A percentile compares a stretch with the other conserved stretches of the same genome.
Evolutionary conservation across 768 basidiomycete species (phyloP).

Genomic region (Serendipita sp.): DNA sequence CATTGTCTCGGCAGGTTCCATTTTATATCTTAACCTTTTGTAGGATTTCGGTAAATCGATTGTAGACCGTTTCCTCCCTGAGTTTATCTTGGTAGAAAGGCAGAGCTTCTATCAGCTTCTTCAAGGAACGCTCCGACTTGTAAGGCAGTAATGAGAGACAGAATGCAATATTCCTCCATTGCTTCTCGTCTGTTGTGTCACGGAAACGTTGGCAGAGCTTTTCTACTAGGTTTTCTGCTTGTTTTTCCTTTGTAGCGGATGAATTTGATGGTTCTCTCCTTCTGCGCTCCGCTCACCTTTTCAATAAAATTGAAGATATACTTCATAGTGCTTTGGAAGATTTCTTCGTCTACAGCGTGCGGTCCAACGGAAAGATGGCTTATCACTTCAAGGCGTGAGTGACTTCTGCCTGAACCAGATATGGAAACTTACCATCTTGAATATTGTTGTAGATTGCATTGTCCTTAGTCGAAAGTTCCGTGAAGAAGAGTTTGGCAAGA

Average conservation of each 20-base stretch:
- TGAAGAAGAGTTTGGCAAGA: conserved; percentile 96
- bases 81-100: conserved; percentile 93
- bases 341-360: conserved; percentile 83
- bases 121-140: conserved; percentile 92
- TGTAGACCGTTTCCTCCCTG: conserved; percentile 70
- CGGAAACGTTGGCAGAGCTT: conserved; percentile 95
- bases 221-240: conserved; percentile 93
- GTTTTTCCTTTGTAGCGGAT: conserved; percentile 57
- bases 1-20: background rate
- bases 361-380: conserved; percentile 83
- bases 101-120: conserved; percentile 86
- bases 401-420: background rate
- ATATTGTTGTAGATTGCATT: conserved; percentile 99
- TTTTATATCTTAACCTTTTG: conserved; percentile 39
- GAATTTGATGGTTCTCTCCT: background rate
- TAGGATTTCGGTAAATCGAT: conserved; percentile 79
- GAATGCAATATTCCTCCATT: conserved; percentile 96
- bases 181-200: conserved; percentile 70
- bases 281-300: conserved; percentile 39
- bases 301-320: conserved; percentile 97
- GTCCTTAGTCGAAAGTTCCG: conserved; percentile 88
- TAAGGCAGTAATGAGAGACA: conserved; percentile 88
- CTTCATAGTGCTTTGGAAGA: conserved; percentile 80
- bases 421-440: conserved; percentile 57
- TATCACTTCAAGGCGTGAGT: conserved; percentile 43